These are phyloP conservation scores for Malus hybrid DNA, from an alignment of 331 rosid genomes.

Conservation along the genomic window DNA sequence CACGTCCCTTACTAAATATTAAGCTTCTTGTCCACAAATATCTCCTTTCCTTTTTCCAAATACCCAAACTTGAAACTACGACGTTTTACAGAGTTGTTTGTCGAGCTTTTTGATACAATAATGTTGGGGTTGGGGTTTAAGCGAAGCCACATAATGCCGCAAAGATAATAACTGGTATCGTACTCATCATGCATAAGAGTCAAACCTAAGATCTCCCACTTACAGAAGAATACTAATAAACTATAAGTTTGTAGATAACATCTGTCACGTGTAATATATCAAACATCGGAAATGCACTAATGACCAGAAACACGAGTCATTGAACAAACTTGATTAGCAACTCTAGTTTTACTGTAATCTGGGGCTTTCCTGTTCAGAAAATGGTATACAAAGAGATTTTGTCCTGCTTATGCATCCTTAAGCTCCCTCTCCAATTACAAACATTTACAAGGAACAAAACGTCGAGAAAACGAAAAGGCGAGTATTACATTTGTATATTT, in stretches of 20 bases:
- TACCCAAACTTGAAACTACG: neutral
- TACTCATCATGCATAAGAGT: neutral
- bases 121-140: neutral
- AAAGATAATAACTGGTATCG: too few relatives aligned
- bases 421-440: conserved; percentile 21
- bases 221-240: too few relatives aligned
- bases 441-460: conserved; percentile 44
- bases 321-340: too few relatives aligned
- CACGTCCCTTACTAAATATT: too few relatives aligned
- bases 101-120: neutral
- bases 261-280: neutral
- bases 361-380: conserved; percentile 9
- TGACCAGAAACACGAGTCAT: too few relatives aligned
- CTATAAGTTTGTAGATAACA: too few relatives aligned
- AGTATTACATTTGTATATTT: conserved; percentile 26
- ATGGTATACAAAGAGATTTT: conserved; percentile 46
- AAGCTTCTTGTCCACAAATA: too few relatives aligned
- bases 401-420: conserved; percentile 27
- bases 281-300: neutral
- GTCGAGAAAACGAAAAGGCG: neutral
- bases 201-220: neutral
- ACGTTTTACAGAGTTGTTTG: neutral
- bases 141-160: neutral
- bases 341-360: too few relatives aligned
- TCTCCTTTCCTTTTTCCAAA: too few relatives aligned